These are phyloP conservation scores for Kluyveromyces starmeri DNA, from an alignment of 805 yeast genomes.

Conservation along the genomic window DNA sequence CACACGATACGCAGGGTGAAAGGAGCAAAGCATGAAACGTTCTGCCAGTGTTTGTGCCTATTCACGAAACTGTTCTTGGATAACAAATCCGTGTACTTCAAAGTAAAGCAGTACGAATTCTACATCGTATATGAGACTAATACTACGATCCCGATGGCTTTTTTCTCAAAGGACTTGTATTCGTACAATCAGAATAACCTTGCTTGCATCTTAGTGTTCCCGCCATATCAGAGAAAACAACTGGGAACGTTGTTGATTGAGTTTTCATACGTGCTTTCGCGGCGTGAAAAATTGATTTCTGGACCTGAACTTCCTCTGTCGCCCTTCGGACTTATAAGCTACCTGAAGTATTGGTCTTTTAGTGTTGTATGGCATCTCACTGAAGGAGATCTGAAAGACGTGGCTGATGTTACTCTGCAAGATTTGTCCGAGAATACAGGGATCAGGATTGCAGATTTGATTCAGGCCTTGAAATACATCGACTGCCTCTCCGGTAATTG, in stretches of 20 bases:
- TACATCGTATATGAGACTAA: constrained; percentile 56
- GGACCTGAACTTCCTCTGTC: constrained; percentile 93
- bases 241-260: constrained; percentile 76
- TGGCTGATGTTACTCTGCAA: constrained; percentile 34
- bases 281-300: constrained; percentile 52
- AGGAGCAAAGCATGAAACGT: constrained; percentile 55
- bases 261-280: constrained; percentile 71
- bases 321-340: constrained; percentile 67
- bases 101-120: constrained; percentile 71
- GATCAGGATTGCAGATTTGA: constrained; percentile 52
- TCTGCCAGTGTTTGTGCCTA: constrained; percentile 74
- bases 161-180: constrained; percentile 78
- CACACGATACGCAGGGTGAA: constrained; percentile 55
- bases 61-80: constrained; percentile 85
- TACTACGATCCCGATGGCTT: constrained; percentile 65
- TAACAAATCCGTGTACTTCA: constrained; percentile 79
- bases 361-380: constrained; percentile 37
- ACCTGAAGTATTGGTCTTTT: constrained; percentile 67
- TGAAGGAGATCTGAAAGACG: constrained; percentile 31
- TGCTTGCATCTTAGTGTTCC: constrained; percentile 86
- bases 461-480: constrained; percentile 52
- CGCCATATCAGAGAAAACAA: constrained; percentile 77
- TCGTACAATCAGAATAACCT: constrained; percentile 74
- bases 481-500: constrained; percentile 30
- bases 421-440: constrained; percentile 51